Conservation (phyloP, 116 monocot genomes). For the Phalaenopsis hybrid region DNA sequence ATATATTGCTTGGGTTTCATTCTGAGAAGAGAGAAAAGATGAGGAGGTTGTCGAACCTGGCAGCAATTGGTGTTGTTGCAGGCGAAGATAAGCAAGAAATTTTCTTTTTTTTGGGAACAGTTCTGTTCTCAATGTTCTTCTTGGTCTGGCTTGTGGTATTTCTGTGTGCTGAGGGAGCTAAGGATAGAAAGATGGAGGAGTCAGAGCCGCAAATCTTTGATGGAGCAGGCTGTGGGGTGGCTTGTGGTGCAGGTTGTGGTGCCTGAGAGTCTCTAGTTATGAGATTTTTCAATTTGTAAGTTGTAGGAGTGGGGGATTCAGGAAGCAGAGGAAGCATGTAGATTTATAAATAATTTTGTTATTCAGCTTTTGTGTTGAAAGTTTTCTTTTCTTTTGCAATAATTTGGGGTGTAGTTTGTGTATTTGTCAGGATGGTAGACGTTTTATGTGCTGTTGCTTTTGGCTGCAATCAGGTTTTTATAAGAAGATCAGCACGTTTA, state of each 20-base stretch:
- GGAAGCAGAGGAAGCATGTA: not conserved
- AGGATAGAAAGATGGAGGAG: not conserved
- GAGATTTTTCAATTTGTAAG: not conserved
- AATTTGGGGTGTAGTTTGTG: no score
- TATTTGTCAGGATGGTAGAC: no score
- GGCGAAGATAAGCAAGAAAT: not conserved
- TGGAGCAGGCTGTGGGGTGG: not conserved
- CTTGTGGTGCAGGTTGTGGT: not conserved
- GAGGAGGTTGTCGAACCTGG: not conserved
- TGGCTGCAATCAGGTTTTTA: no score
- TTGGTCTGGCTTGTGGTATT: not conserved
- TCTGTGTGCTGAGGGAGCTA: not conserved
- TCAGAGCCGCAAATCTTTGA: not conserved
- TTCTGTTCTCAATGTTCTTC: not conserved
- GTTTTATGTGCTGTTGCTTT: no score
- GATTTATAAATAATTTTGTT: no score
- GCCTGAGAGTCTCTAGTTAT: not conserved
- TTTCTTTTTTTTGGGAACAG: not conserved
- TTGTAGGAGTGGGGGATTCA: not conserved
- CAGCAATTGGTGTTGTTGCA: not conserved
- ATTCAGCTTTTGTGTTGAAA: no score
- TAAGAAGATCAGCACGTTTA: no score
- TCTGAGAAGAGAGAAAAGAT: not conserved
- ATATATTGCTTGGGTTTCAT: not conserved
- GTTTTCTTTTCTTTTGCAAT: no score